Conservation (phyloP, 1,284 basidiomycete species). For the Porodaedalea pini region DNA sequence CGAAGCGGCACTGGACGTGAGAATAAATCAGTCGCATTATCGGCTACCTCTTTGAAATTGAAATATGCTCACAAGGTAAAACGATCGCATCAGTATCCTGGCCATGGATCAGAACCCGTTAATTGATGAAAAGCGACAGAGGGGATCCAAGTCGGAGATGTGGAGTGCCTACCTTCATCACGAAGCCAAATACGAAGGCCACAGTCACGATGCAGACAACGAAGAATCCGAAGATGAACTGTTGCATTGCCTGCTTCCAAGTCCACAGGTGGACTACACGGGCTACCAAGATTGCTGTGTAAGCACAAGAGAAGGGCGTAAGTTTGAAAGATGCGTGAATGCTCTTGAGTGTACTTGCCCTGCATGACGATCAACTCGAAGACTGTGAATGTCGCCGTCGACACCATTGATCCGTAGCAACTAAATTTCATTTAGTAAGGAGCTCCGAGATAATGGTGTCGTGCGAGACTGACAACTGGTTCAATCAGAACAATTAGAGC, state of each 20-base stretch:
- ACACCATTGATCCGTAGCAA: conserved; percentile 10
- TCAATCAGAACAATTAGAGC: not conserved
- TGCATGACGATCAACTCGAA: conserved; percentile 18
- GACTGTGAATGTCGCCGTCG: conserved; percentile 10
- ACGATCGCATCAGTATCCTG: conserved; percentile 14
- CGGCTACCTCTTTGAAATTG: not conserved
- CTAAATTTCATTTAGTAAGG: not conserved
- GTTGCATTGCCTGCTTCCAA: conserved; percentile 9
- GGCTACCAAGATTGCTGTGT: conserved; percentile 12
- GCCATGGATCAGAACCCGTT: not conserved
- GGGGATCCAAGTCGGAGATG: not conserved
- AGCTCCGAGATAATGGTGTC: not conserved
- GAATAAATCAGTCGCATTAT: not conserved
- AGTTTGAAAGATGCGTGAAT: not conserved
- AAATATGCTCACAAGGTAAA: conserved; percentile 5
- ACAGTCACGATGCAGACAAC: conserved; percentile 4
- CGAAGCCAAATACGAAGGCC: conserved; percentile 10
- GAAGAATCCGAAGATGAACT: conserved; percentile 5
- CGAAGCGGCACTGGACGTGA: conserved; percentile 5
- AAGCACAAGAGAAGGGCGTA: not conserved
- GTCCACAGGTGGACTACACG: conserved; percentile 17
- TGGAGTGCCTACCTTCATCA: conserved; percentile 10
- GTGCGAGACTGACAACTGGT: conserved; percentile 13
- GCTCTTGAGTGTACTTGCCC: not conserved
- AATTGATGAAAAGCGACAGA: not conserved